phyloP scores from a whole-genome alignment of 2,329 filamentous ascomycete genomes.

The Sporothrix variecibatus region DNA sequence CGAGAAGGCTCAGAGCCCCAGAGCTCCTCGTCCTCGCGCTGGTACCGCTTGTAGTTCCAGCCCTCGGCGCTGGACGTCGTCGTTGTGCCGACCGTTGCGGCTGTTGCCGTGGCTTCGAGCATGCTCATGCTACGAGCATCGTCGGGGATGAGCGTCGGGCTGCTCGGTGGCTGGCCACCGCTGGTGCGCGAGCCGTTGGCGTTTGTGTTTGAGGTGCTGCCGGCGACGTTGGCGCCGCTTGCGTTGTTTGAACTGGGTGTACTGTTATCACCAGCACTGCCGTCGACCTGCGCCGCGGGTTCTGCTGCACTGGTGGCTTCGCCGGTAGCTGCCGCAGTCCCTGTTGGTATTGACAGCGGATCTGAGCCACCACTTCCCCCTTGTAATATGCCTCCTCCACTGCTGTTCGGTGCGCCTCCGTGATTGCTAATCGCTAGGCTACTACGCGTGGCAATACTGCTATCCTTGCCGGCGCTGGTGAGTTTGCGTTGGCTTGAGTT shows the following conservation, averaged over 20 bases:
- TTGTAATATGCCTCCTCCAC: not conserved
- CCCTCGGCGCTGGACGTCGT: conserved; percentile 51
- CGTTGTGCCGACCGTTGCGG: conserved; percentile 25
- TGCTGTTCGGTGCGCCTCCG: conserved; percentile 29
- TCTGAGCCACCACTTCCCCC: not conserved
- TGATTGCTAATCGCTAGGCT: conserved; percentile 42
- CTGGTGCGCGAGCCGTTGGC: not conserved
- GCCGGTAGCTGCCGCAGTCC: not conserved
- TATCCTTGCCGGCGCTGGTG: conserved; percentile 59
- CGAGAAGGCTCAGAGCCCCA: conserved; percentile 66
- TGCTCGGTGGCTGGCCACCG: conserved; percentile 32
- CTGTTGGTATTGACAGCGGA: not conserved
- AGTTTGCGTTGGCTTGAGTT: conserved; percentile 62
- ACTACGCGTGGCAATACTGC: conserved; percentile 45
- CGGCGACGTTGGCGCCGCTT: not conserved
- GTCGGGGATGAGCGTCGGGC: conserved; percentile 50
- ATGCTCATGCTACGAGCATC: conserved; percentile 47
- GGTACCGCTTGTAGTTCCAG: conserved; percentile 78
- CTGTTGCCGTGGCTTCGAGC: conserved; percentile 36
- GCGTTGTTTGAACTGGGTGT: not conserved
- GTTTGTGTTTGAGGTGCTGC: conserved; percentile 21
- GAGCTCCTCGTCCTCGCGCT: conserved; percentile 83
- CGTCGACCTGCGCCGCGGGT: not conserved
- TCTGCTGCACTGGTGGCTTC: not conserved
- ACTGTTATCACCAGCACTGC: not conserved